These are phyloP conservation scores for Agaricus bisporus DNA, from an alignment of 768 basidiomycete species.

Conservation along the genomic window DNA sequence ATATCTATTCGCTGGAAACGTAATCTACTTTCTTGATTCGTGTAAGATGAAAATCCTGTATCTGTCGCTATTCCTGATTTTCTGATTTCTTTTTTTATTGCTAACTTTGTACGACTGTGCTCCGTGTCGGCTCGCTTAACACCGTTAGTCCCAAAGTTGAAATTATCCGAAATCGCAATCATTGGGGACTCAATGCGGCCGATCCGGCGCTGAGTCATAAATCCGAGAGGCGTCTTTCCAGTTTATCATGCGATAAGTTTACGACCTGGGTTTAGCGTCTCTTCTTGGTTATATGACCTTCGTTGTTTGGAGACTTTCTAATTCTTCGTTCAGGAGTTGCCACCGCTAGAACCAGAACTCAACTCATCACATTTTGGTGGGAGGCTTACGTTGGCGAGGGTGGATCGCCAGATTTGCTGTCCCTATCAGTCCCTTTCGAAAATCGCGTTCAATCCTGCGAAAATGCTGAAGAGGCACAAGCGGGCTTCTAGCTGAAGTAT, in stretches of 20 bases:
- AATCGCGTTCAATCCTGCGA: too few relatives aligned
- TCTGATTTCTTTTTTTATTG: not conserved
- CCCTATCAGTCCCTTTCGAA: not conserved
- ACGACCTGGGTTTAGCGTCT: not conserved
- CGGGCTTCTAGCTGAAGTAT: not conserved
- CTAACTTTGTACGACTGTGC: not conserved
- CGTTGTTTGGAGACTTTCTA: too few relatives aligned
- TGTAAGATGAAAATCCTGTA: not conserved
- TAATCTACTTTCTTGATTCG: not conserved
- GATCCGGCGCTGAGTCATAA: not conserved
- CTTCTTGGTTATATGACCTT: not conserved
- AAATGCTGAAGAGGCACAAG: too few relatives aligned
- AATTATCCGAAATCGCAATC: conserved; percentile 8
- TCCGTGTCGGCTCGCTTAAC: conserved; percentile 6
- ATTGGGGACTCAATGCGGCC: not conserved
- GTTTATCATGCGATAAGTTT: too few relatives aligned
- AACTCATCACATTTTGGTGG: too few relatives aligned
- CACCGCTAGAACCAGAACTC: too few relatives aligned
- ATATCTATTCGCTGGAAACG: not conserved
- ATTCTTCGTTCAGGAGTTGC: too few relatives aligned
- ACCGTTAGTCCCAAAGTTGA: not conserved
- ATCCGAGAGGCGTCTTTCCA: not conserved
- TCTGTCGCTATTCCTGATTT: not conserved
- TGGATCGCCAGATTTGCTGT: not conserved
- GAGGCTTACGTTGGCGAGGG: too few relatives aligned